Conservation (phyloP, 441 rosid species). For the Populus hybrid region DNA sequence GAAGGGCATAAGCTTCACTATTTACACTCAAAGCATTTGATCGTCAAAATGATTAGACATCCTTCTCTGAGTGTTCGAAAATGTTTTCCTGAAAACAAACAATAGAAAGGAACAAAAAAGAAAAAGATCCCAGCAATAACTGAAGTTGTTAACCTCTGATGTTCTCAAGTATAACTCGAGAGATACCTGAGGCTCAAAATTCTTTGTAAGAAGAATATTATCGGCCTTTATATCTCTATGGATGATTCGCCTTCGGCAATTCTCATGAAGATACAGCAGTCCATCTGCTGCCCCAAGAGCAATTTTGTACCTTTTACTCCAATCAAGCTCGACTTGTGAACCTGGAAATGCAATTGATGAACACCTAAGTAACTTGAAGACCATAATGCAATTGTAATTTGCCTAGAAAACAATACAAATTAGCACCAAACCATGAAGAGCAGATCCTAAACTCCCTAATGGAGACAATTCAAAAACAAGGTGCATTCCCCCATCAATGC, state of each 20-base stretch:
- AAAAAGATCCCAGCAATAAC: slow-evolving; percentile 3
- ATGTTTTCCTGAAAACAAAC: neutral
- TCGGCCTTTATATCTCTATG: slow-evolving; percentile 94
- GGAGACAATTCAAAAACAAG: slow-evolving; percentile 76
- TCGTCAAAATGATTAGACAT: neutral
- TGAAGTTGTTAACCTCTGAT: slow-evolving; percentile 5
- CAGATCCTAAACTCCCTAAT: slow-evolving; percentile 72
- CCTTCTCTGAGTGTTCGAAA: neutral
- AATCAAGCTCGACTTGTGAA: slow-evolving; percentile 49
- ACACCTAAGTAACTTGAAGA: neutral
- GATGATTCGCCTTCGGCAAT: slow-evolving; percentile 78
- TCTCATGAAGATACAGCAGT: slow-evolving; percentile 76
- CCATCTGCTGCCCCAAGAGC: slow-evolving; percentile 87
- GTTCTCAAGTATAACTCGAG: slow-evolving; percentile 11
- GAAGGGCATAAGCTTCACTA: neutral
- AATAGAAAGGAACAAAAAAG: neutral
- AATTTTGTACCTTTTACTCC: slow-evolving; percentile 79
- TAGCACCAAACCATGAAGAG: slow-evolving; percentile 64
- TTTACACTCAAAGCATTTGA: neutral
- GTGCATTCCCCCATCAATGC: slow-evolving; percentile 80
- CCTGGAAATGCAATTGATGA: slow-evolving; percentile 33
- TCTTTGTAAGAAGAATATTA: slow-evolving; percentile 82
- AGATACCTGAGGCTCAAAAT: slow-evolving; percentile 84
- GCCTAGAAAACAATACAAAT: neutral
- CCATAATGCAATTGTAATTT: neutral